Evolutionary conservation across 2,329 filamentous ascomycete species (phyloP), one percentile per base, ranked within the genome.

Genomic region (Talaromyces amestolkiae): DNA sequence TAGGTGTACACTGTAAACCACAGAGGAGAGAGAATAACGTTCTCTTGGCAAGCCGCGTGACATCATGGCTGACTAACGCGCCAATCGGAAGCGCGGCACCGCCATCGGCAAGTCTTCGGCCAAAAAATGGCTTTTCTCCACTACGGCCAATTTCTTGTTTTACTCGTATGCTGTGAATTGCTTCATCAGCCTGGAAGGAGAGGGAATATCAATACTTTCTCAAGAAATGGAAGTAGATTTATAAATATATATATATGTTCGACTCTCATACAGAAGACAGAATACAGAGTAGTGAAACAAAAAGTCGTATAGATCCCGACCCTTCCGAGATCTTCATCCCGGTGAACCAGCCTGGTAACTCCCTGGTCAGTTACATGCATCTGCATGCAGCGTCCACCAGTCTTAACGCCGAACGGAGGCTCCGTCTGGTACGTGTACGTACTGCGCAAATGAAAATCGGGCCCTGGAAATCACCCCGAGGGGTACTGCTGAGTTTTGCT

Each of bases 51-150:
- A 43, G 37, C 56, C 37, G 8, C 39, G 56, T 59, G 56, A 59
- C 56, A 37, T 59, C 56, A 59, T 58, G 11, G n/a, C 37, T 19
- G 62, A 19, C 7, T n/a, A 53, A 56, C 2, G 49, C 35, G 53
- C 64, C 64, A 66, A 66, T 66, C 64, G 64, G 64, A 66, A 17
- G 59, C 64, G 33, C 64, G 64, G 64, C 43, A 66, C 27, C 53
- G 11, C 5, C 9, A 41, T 13, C 56, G 56, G 56, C 37, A 45
- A 31, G 7, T 59, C 37, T 27, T 59, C 56, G 56, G 56, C 17
- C 1, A 19, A 27, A 24, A 17, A 11, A 37, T 37, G 35, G 35
- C 35, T 10, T 37, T 17, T 22, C 53, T 39, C 35, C n/a, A 24
- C 31, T 53, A 7, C 27, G 6, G 27, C 27, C 24, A 10, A 5